Conservation (phyloP, 768 basidiomycete species). For the Boletus sensibilis region DNA sequence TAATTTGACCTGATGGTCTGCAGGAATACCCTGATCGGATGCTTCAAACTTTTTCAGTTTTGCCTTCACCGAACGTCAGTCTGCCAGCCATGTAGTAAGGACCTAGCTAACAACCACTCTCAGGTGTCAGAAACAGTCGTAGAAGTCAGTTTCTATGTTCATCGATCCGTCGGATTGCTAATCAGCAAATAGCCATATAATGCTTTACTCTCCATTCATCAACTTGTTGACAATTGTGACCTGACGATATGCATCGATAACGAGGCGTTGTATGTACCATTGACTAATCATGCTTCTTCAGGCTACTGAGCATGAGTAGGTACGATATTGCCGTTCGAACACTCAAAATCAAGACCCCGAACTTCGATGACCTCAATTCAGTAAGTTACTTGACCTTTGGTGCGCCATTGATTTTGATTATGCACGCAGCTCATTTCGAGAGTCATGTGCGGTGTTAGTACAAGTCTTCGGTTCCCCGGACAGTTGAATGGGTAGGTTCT, state of each 20-base stretch:
- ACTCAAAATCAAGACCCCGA: slow-evolving; percentile 62
- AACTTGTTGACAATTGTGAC: slow-evolving; percentile 87
- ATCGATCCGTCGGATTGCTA: slow-evolving; percentile 1
- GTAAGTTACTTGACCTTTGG: slow-evolving; percentile 37
- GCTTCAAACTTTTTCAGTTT: slow-evolving; percentile 51
- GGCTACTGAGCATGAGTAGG: slow-evolving; percentile 35
- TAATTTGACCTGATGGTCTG: slow-evolving; percentile 12
- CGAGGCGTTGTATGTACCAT: slow-evolving; percentile 64
- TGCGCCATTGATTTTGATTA: not conserved
- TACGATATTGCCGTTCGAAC: slow-evolving; percentile 70
- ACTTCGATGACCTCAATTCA: slow-evolving; percentile 66
- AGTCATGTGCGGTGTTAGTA: slow-evolving; percentile 95
- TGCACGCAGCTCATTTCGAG: slow-evolving; percentile 64
- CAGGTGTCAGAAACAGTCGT: slow-evolving; percentile 51
- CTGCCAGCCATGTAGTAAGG: not conserved
- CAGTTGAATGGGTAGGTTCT: slow-evolving; percentile 77
- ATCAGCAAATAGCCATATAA: slow-evolving; percentile 67
- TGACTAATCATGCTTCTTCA: not conserved
- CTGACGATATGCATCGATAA: slow-evolving; percentile 85
- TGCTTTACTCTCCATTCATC: slow-evolving; percentile 78
- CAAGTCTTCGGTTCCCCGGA: slow-evolving; percentile 90
- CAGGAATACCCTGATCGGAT: slow-evolving; percentile 57
- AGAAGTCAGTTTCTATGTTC: slow-evolving; percentile 38
- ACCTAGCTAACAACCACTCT: slow-evolving; percentile 10
- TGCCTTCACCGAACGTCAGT: slow-evolving; percentile 57